Evolutionary conservation across 78 protist species (phyloP).

Genomic region (Paratrimastix pyriformis): DNA sequence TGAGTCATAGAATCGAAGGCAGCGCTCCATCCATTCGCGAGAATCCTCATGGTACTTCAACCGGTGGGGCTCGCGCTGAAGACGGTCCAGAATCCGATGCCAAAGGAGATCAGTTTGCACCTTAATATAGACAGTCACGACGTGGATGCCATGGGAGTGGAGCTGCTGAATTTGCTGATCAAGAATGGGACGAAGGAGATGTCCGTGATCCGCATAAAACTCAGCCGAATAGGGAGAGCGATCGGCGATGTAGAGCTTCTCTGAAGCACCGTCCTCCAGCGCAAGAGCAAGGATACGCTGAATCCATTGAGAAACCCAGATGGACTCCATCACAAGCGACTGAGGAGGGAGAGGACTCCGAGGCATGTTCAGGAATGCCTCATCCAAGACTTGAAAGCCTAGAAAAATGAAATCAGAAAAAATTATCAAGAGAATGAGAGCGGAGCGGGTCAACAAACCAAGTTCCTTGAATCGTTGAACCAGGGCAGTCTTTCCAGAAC

Average conservation of each 20-base stretch:
- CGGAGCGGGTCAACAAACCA: not conserved
- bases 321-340: constrained; percentile 32
- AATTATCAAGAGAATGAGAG: not conserved
- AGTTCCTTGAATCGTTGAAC: not conserved
- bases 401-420: not conserved
- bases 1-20: constrained; percentile 5
- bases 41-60: constrained; percentile 24
- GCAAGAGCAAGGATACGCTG: not conserved
- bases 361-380: constrained; percentile 36
- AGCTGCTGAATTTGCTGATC: constrained; percentile 15
- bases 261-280: not conserved
- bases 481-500: not conserved
- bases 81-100: constrained; percentile 23
- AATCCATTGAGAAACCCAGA: constrained; percentile 38
- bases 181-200: constrained; percentile 30
- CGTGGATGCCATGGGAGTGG: not conserved
- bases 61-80: constrained; percentile 26
- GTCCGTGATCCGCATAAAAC: constrained; percentile 19
- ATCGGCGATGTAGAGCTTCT: constrained; percentile 23
- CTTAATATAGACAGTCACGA: constrained; percentile 19
- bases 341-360: constrained; percentile 23
- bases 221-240: constrained; percentile 41
- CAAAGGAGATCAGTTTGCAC: constrained; percentile 4
- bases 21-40: constrained; percentile 19
- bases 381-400: constrained; percentile 34